A percentile compares a stretch with the other conserved stretches of the same genome.
Conservation (phyloP, 1,284 basidiomycete genomes). For the Ganoderma lucidum region DNA sequence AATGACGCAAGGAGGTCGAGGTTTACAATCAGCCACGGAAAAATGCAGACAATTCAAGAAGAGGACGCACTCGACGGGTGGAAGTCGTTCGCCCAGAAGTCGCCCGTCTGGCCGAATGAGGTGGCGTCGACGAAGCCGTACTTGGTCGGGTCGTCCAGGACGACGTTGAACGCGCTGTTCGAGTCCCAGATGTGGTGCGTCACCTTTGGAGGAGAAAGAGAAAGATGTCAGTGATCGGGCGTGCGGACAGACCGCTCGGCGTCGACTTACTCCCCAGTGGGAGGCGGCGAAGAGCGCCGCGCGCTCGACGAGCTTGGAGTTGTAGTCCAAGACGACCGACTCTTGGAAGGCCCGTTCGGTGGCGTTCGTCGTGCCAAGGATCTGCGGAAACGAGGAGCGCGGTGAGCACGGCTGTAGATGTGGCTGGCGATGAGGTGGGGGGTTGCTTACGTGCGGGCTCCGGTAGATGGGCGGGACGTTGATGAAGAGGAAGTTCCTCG, state of each 20-base stretch:
- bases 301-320: slow-evolving; percentile 53
- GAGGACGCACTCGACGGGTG: slow-evolving; percentile 23
- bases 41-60: background rate
- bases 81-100: slow-evolving; percentile 58
- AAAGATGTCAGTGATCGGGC: background rate
- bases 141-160: slow-evolving; percentile 54
- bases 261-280: slow-evolving; percentile 50
- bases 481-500: slow-evolving; percentile 65
- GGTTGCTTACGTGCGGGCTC: slow-evolving; percentile 53
- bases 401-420: no score
- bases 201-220: slow-evolving; percentile 43
- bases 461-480: slow-evolving; percentile 65
- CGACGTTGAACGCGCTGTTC: slow-evolving; percentile 56
- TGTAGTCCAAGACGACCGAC: slow-evolving; percentile 58
- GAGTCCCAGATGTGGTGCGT: slow-evolving; percentile 60
- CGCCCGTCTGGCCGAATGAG: slow-evolving; percentile 54
- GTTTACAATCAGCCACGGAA: background rate
- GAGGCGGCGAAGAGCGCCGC: slow-evolving; percentile 49
- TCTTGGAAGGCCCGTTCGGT: slow-evolving; percentile 51
- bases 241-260: background rate
- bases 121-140: slow-evolving; percentile 63
- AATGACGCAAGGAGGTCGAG: background rate
- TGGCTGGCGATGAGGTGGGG: no score
- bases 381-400: slow-evolving; percentile 43
- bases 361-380: slow-evolving; percentile 51